These are phyloP conservation scores for Termitomyces titanicus DNA, from an alignment of 768 basidiomycete species.

Conservation along the genomic window DNA sequence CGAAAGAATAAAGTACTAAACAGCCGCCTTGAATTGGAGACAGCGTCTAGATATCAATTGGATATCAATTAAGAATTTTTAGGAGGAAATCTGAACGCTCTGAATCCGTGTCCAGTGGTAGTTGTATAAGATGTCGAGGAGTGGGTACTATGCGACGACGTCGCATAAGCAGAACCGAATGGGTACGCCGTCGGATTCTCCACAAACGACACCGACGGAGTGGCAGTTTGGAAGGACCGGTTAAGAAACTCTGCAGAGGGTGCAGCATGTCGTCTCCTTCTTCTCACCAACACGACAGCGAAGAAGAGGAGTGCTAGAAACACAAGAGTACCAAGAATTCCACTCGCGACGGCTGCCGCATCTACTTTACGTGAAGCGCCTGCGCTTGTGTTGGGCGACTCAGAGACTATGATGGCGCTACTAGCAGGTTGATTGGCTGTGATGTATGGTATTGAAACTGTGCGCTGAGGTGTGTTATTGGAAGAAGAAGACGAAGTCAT, in stretches of 20 bases:
- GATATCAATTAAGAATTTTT: background rate
- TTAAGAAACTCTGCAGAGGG: conserved; percentile 59
- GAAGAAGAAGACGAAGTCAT: background rate
- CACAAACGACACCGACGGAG: no score
- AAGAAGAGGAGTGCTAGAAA: conserved; percentile 28
- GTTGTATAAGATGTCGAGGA: background rate
- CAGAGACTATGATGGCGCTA: no score
- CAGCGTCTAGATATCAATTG: background rate
- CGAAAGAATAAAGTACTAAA: no score
- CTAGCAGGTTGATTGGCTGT: no score
- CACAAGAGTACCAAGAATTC: conserved; percentile 46
- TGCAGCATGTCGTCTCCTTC: conserved; percentile 36
- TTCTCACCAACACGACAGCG: conserved; percentile 32
- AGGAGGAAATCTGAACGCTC: background rate
- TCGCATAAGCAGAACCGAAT: conserved; percentile 1
- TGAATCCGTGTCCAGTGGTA: background rate
- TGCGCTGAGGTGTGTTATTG: no score
- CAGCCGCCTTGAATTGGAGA: no score
- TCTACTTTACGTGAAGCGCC: conserved; percentile 11
- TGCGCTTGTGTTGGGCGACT: background rate
- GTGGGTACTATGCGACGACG: background rate
- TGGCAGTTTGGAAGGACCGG: conserved; percentile 2
- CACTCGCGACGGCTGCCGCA: conserved; percentile 50
- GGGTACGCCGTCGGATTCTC: background rate
- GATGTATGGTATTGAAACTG: no score